Base-by-base conservation (phyloP, 179 eudicot species). In the Nepenthes alata region DNA sequence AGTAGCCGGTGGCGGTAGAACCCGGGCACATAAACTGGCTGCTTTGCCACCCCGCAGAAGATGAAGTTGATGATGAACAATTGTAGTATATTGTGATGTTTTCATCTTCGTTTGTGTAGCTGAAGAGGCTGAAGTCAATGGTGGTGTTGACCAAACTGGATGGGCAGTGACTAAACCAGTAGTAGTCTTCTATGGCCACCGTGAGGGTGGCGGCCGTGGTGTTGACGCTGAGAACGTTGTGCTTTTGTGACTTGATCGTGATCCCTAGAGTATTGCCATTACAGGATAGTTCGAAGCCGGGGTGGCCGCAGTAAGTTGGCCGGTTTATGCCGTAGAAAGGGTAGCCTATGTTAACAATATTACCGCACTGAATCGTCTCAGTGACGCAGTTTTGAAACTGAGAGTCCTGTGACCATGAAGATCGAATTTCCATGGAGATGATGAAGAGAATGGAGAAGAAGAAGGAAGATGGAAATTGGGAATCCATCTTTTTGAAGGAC, bases 261-360 rank as follows among this genome's bases (percentile, higher is more conserved):
- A 64, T 64, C 4, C 9, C 39, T 16, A 35, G 59, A 11, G 5
- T 5, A 2, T 2, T 3, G 9, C 35, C 49, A 6, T 73, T 63
- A 44, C 85, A 83, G 11, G 16, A 49, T 12, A 83, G 76, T 37
- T 70, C 38, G 10, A 83, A 57, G 2, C 66, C 80, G 0, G 88
- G 81, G 50, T 80, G 51, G 3, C 88, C 85, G 15, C 88, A 83
- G 9, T 60, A 53, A n/a, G 65, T 35, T 2, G 81, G 83, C 69
- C 85, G 66, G 58, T 37, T n/a, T 6, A 7, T 16, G 12, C 79
- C 85, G 70, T 77, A 75, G 60, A 80, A 83, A 16, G 87, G 87
- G 60, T 65, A 80, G 3, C 71, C 75, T 16, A 67, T 65, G 3
- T 49, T 56, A 34, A 37, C 37, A 57, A 80, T 10, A 5, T 44